Evolutionary conservation across 2,329 filamentous ascomycete genomes (phyloP).

Genomic region (Ophiostoma fasciatum): DNA sequence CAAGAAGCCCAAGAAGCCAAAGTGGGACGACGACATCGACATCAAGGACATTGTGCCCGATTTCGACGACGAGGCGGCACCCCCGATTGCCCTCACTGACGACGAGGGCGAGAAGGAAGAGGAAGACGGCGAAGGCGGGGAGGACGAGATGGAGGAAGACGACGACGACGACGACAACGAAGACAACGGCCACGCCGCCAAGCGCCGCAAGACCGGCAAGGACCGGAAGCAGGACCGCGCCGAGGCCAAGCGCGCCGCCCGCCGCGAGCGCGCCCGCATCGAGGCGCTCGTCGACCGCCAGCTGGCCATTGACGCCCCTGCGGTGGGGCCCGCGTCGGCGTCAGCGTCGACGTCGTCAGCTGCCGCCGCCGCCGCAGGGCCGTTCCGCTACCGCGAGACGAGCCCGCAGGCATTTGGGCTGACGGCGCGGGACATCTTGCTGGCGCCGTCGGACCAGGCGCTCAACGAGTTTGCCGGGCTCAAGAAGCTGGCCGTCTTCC

Average conservation of each 20-base stretch:
- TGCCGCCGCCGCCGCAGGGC: constrained; percentile 9
- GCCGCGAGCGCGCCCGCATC: constrained; percentile 67
- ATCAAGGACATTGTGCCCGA: constrained; percentile 85
- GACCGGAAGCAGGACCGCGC: constrained; percentile 44
- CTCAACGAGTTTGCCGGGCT: constrained; percentile 85
- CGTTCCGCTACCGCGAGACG: constrained; percentile 90
- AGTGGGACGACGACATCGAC: constrained; percentile 95
- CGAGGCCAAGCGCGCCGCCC: constrained; percentile 53
- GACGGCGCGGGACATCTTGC: constrained; percentile 75
- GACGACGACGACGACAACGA: constrained; percentile 19
- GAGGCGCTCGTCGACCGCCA: constrained; percentile 75
- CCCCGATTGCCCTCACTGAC: constrained; percentile 42
- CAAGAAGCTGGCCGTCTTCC: constrained; percentile 87
- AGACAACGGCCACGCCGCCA: constrained; percentile 25
- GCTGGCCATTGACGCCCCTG: constrained; percentile 56
- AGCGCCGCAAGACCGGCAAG: constrained; percentile 45
- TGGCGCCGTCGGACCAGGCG: constrained; percentile 68
- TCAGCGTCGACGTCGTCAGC: constrained; percentile 10
- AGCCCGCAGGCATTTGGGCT: constrained; percentile 83
- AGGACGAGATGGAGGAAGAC: constrained; percentile 18
- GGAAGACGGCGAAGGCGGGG: constrained; percentile 22
- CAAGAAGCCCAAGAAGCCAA: constrained; percentile 62
- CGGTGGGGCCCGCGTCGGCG: constrained; percentile 30
- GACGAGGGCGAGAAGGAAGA: constrained; percentile 26
- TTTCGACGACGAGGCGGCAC: constrained; percentile 52